phyloP scores from a whole-genome alignment of 2,329 filamentous ascomycete species.

The Plenodomus lindquistii region DNA sequence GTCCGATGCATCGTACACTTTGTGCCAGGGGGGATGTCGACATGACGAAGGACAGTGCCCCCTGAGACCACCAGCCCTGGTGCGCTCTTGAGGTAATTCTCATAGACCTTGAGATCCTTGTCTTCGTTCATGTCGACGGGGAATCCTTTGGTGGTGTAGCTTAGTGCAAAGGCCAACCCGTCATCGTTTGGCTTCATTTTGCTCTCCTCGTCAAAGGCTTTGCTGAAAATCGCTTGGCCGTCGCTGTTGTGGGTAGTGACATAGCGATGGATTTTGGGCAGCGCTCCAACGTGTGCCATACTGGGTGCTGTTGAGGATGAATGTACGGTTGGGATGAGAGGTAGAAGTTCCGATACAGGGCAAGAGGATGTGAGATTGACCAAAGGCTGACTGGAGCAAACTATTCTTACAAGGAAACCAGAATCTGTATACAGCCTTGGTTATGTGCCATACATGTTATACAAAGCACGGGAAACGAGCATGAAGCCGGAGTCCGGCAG shows the following conservation, averaged over 20 bases:
- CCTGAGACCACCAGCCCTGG: slow-evolving; percentile 56
- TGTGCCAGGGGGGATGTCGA: slow-evolving; percentile 43
- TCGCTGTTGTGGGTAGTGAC: slow-evolving; percentile 43
- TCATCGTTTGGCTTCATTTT: slow-evolving; percentile 46
- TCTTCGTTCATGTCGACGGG: slow-evolving; percentile 53
- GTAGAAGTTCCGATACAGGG: background rate
- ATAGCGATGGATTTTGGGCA: slow-evolving; percentile 40
- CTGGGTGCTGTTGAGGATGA: slow-evolving; percentile 1
- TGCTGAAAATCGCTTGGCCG: slow-evolving; percentile 44
- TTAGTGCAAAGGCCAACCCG: slow-evolving; percentile 54
- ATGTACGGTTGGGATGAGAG: background rate
- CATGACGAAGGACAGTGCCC: slow-evolving; percentile 53
- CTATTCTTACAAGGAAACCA: background rate
- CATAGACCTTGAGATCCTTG: slow-evolving; percentile 53
- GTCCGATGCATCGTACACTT: slow-evolving; percentile 48
- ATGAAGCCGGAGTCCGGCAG: slow-evolving; percentile 30
- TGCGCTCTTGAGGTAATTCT: slow-evolving; percentile 47
- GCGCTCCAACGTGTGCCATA: slow-evolving; percentile 39
- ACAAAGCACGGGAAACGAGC: slow-evolving; percentile 13
- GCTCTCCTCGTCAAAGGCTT: slow-evolving; percentile 40
- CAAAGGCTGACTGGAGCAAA: background rate
- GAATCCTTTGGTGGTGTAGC: slow-evolving; percentile 54
- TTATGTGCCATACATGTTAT: slow-evolving; percentile 2
- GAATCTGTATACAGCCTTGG: background rate
- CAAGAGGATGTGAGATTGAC: background rate